Evolutionary conservation across 306 rosid species (phyloP), one percentile per base, ranked within the genome.

Genomic region (Glycine latifolia): DNA sequence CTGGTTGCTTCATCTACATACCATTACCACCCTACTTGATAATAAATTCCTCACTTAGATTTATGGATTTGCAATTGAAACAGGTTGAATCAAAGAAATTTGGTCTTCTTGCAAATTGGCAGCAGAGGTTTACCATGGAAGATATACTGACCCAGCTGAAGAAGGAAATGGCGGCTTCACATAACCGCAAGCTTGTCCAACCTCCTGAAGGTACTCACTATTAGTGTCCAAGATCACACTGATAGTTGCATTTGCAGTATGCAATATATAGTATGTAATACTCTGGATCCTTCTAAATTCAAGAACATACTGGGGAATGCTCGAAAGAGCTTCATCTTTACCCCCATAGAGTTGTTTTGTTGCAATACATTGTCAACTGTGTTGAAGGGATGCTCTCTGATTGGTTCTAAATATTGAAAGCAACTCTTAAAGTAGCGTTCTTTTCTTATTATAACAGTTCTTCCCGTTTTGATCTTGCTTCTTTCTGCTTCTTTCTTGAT

Each of bases 201-300:
- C 99, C 99, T 52, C 98, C 99, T 0, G 98, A 96, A 81, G 99
- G 98, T 58, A 92, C 98, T 89, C 89, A 88, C 91, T 96, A 93
- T 90, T 96, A 96, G 94, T 81, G 78, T 77, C 87, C 84, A 71
- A 69, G 84, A 79, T 58, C 80, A 46, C 70, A 78, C 74, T 79
- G 86, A 73, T 85, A 74, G 75, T 90, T 86, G 92, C 95, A 75
- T 89, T 37, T 82, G 87, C 85, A 47, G 81, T 82, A 80, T 87
- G 94, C 91, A 84, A 90, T 84, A 26, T 26, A 87, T 89, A 87
- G 90, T 86, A 73, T 94, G 94, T 92, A 88, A 87, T 84, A 92
- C 89, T 78, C 79, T 87, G 83, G 90, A 89, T 88, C 90, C 81
- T 89, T 63, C 83, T 85, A 80, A 84, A 83, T 82, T 84, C 77